Percentiles rank a stretch among this genome's conserved stretches.
Conservation (phyloP, 2,329 filamentous ascomycete genomes). For the Thermoascus crustaceus region DNA sequence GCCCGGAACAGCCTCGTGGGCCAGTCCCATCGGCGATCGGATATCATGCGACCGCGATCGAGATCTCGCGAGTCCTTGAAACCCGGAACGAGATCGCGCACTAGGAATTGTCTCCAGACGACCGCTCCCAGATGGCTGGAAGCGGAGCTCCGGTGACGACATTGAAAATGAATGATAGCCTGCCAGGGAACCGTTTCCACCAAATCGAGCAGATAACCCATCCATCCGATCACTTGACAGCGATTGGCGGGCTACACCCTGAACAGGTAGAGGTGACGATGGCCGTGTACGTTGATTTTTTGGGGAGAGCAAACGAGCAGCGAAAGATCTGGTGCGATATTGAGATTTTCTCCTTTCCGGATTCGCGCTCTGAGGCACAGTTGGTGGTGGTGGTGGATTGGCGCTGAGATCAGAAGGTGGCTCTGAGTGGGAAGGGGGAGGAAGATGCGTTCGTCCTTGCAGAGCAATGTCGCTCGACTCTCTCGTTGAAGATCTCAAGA, state of each 20-base stretch:
- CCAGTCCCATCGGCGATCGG: slow-evolving; percentile 7
- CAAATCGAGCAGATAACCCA: no score
- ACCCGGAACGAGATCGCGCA: neutral
- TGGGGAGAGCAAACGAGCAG: neutral
- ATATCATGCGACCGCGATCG: slow-evolving; percentile 15
- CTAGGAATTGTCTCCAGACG: neutral
- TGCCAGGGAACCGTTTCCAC: neutral
- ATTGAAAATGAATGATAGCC: neutral
- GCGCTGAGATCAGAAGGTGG: neutral
- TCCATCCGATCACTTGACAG: neutral
- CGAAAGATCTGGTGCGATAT: neutral
- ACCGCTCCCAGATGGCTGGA: neutral
- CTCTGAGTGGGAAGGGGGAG: neutral
- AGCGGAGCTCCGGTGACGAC: neutral
- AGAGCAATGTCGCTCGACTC: no score
- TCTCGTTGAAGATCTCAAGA: no score
- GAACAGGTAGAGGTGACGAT: neutral
- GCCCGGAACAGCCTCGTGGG: slow-evolving; percentile 5
- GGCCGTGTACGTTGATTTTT: neutral
- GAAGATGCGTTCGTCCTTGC: no score
- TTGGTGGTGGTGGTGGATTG: neutral
- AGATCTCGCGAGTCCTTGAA: slow-evolving; percentile 6
- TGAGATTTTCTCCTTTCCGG: neutral
- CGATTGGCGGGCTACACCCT: neutral
- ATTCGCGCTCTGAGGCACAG: neutral